Evolutionary conservation across 805 yeast species (phyloP).

Genomic region (Torulaspora indica): DNA sequence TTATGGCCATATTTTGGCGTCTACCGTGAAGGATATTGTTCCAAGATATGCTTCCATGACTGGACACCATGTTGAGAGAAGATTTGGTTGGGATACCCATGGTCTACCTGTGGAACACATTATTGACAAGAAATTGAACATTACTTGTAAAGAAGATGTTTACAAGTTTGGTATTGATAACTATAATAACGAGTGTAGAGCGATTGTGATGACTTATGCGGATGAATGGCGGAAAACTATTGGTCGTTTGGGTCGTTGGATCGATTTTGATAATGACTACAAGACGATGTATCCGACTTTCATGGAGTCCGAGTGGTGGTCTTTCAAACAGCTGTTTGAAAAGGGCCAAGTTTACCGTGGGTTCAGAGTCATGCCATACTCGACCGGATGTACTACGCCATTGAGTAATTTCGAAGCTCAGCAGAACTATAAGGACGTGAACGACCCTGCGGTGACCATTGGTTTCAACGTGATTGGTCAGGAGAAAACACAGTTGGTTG

Average conservation of each 20-base stretch:
- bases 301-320: constrained; percentile 99
- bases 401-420: constrained; percentile 97
- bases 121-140: constrained; percentile 94
- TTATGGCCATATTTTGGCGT: constrained; percentile 95
- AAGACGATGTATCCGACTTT: constrained; percentile 92
- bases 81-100: constrained; percentile 99
- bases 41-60: constrained; percentile 98
- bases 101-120: constrained; percentile 98
- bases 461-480: constrained; percentile 80
- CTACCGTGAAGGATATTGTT: constrained; percentile 94
- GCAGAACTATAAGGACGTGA: constrained; percentile 94
- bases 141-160: constrained; percentile 91
- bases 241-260: constrained; percentile 97
- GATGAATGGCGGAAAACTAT: constrained; percentile 91
- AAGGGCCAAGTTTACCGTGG: constrained; percentile 93
- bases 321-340: constrained; percentile 78
- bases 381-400: constrained; percentile 96
- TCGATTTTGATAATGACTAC: constrained; percentile 97
- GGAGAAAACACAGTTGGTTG: constrained; percentile 78
- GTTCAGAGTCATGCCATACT: constrained; percentile 96
- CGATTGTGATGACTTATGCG: constrained; percentile 96
- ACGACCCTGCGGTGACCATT: constrained; percentile 93
- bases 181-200: constrained; percentile 90
- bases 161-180: constrained; percentile 89
- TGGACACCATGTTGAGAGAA: constrained; percentile 91